These are phyloP conservation scores for Medicago ruthenica DNA, from an alignment of 306 rosid genomes.

Conservation along the genomic window DNA sequence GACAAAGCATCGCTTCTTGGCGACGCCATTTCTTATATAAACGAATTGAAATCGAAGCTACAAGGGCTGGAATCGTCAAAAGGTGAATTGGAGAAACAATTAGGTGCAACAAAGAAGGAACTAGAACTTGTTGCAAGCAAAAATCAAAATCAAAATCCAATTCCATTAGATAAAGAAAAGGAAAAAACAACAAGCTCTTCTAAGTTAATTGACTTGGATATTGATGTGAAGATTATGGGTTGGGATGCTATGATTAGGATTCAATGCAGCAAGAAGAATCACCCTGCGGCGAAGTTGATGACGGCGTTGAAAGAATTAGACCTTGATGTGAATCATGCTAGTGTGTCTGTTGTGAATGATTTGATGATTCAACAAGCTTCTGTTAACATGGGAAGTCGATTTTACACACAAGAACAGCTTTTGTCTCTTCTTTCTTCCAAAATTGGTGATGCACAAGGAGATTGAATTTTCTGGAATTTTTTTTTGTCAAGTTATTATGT, in stretches of 20 bases:
- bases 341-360: constrained; percentile 90
- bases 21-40: constrained; percentile 83
- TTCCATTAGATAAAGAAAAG: neutral
- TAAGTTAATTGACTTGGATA: constrained; percentile 54
- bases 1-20: constrained; percentile 95
- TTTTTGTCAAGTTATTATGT: constrained; percentile 43
- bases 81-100: constrained; percentile 69
- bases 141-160: constrained; percentile 32
- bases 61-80: constrained; percentile 59
- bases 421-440: constrained; percentile 62
- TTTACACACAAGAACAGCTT: constrained; percentile 89
- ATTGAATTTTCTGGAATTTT: constrained; percentile 57
- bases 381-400: constrained; percentile 79
- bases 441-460: constrained; percentile 51
- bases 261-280: constrained; percentile 83
- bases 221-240: constrained; percentile 89
- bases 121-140: constrained; percentile 37
- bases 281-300: constrained; percentile 89
- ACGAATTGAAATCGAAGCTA: constrained; percentile 76
- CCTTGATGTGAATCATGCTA: constrained; percentile 87
- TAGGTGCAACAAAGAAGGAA: constrained; percentile 64
- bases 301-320: constrained; percentile 85
- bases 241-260: constrained; percentile 94
- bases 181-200: neutral
- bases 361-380: constrained; percentile 95